A percentile compares a stretch with the other conserved stretches of the same genome.
Evolutionary conservation across 805 yeast genomes (phyloP).

Genomic region (Wickerhamiella bombiphila): DNA sequence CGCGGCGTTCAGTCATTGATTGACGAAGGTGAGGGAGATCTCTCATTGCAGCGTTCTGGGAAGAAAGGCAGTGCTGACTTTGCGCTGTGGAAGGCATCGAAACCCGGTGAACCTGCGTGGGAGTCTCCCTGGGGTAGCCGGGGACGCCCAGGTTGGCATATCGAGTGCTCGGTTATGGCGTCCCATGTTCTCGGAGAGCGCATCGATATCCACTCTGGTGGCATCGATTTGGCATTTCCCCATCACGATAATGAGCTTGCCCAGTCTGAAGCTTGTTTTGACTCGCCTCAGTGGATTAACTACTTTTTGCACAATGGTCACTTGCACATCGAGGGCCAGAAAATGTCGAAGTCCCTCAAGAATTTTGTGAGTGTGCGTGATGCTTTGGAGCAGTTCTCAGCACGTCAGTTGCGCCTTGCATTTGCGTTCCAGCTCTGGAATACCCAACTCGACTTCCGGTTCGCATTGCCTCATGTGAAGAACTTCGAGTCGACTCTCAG

Average conservation of each 20-base stretch:
- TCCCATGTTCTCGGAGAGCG: slow-evolving; percentile 66
- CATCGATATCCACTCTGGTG: slow-evolving; percentile 94
- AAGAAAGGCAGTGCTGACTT: slow-evolving; percentile 74
- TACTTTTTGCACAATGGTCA: slow-evolving; percentile 96
- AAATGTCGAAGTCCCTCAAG: slow-evolving; percentile 90
- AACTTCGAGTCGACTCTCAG: slow-evolving; percentile 58
- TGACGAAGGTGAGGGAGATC: slow-evolving; percentile 89
- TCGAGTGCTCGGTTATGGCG: slow-evolving; percentile 98
- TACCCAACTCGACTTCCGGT: slow-evolving; percentile 82
- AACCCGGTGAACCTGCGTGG: slow-evolving; percentile 97
- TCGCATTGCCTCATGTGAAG: slow-evolving; percentile 60
- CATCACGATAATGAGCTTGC: slow-evolving; percentile 98
- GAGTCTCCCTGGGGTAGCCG: slow-evolving; percentile 78
- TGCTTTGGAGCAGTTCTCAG: slow-evolving; percentile 53
- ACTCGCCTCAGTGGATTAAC: slow-evolving; percentile 89
- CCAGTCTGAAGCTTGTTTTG: slow-evolving; percentile 86
- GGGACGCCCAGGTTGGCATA: slow-evolving; percentile 99
- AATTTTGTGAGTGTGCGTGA: slow-evolving; percentile 91
- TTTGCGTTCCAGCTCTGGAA: slow-evolving; percentile 92
- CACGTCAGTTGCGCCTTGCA: slow-evolving; percentile 79
- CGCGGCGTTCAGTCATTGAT: slow-evolving; percentile 75
- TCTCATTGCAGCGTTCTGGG: slow-evolving; percentile 32
- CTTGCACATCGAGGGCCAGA: slow-evolving; percentile 94
- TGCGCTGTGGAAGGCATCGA: slow-evolving; percentile 92
- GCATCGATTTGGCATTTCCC: slow-evolving; percentile 94